Percentiles rank a stretch among this genome's conserved stretches.
phyloP scores from a whole-genome alignment of 140 eudicot genomes.

The Bidens hawaiensis region DNA sequence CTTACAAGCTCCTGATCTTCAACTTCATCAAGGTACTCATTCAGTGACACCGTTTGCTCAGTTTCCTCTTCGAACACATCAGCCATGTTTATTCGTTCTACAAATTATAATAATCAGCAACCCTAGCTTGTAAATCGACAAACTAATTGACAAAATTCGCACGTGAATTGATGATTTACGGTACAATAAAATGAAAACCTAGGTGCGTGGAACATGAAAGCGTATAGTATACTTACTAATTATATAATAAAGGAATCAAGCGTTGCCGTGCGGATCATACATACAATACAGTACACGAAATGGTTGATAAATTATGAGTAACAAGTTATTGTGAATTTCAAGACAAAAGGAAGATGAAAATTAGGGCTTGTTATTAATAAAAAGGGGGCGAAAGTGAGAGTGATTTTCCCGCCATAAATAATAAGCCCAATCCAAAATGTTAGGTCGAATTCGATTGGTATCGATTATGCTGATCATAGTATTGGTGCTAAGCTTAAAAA shows the following conservation, averaged over 20 bases:
- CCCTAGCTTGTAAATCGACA: not conserved
- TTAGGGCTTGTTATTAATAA: conserved; percentile 39
- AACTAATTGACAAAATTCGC: not conserved
- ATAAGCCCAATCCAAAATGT: conserved; percentile 14
- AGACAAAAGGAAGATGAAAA: conserved; percentile 14
- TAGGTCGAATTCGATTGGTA: not conserved
- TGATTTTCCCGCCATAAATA: conserved; percentile 60
- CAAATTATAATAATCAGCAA: not conserved
- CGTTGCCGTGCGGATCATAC: conserved; percentile 11
- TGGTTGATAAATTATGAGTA: conserved; percentile 10
- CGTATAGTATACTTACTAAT: not conserved
- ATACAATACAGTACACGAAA: not conserved
- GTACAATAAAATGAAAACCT: conserved; percentile 26
- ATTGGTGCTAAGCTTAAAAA: too few species aligned
- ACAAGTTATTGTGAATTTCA: conserved; percentile 7
- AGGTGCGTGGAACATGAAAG: conserved; percentile 11
- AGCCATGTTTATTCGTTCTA: conserved; percentile 34
- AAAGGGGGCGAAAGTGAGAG: conserved; percentile 4
- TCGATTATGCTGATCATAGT: too few species aligned
- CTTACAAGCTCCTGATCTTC: conserved; percentile 83
- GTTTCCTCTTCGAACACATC: conserved; percentile 73
- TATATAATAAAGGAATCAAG: conserved; percentile 10
- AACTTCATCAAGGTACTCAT: conserved; percentile 63
- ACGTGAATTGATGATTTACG: conserved; percentile 9
- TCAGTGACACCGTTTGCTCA: conserved; percentile 63